Evolutionary conservation across 768 basidiomycete genomes (phyloP), one percentile per base, ranked within the genome.

Genomic region (Leccinum rimulosum): DNA sequence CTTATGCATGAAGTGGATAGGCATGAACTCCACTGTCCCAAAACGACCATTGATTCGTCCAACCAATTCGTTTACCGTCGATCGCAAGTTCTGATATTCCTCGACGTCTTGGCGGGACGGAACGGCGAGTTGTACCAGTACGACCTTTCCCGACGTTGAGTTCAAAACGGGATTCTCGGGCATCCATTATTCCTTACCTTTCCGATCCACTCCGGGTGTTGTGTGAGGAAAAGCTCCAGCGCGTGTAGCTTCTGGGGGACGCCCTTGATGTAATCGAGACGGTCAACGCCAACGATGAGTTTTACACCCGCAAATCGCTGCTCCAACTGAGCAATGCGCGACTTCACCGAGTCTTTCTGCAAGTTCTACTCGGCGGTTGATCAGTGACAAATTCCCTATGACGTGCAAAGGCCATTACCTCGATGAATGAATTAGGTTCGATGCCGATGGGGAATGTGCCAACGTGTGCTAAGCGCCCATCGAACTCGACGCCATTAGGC

Each of bases 401-500:
- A 36, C 10, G 25, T 25, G 28, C 1, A 22, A 6, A 54, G 28
- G 22, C 6, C 66, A 80, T 60, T 58, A 88, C 92, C 65, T 93
- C 84, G 58, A 91, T 86, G 74, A 99, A 99, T 52, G 93, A 94
- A 52, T 77, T 76, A 1, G 97, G 96, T 70, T 99, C 97, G 63
- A 99, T 99, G 61, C 97, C 97, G 68, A 99, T 98, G 17, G 97
- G 97, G 82, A 96, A 99, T 2, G 97, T 99, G 49, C 97, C 97
- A 63, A 99, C 96, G 65, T 97, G 94, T 22, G 93, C 95, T 58
- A 97, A 84, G 36, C 95, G 88, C 43, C 96, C 95, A 69, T 93
- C 92, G 66, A 97, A 95, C 70, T 97, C 93, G 64, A 98, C 93
- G 48, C 96, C 94, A 71, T 98, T 98, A 3, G 97, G 97, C 91